Percentiles rank a stretch among this genome's conserved stretches.
phyloP scores from a whole-genome alignment of 345 rosid genomes.

The Odontarrhena argentea region DNA sequence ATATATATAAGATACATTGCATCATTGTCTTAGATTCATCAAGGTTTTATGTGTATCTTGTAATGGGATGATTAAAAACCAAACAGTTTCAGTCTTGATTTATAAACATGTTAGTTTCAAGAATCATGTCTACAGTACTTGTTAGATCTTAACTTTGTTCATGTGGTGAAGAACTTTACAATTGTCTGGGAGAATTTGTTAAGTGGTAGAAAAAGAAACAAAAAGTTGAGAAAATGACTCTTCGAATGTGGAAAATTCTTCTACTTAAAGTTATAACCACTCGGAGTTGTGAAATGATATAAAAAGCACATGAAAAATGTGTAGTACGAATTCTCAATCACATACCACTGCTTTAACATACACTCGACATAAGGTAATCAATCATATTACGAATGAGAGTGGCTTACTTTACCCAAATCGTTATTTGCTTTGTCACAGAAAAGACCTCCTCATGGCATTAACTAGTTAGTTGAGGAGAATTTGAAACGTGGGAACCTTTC shows the following conservation, averaged over 20 bases:
- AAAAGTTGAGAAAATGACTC: neutral
- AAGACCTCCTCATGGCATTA: no score
- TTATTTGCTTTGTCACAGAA: no score
- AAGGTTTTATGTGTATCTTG: conserved; percentile 15
- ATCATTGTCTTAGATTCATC: conserved; percentile 9
- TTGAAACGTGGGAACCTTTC: no score
- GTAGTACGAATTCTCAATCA: no score
- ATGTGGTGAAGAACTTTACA: neutral
- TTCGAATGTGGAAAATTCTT: neutral
- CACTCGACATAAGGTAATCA: no score
- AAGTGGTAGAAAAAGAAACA: neutral
- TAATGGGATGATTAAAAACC: conserved; percentile 8
- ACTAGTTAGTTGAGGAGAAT: no score
- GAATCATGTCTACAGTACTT: neutral
- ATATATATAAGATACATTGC: conserved; percentile 8
- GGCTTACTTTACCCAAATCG: no score
- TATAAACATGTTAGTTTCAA: neutral
- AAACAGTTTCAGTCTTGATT: neutral
- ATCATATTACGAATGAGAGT: no score
- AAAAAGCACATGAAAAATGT: neutral
- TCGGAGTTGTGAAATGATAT: neutral
- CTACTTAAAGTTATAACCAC: neutral
- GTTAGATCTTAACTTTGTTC: neutral
- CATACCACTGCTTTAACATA: no score
- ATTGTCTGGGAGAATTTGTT: no score